Evolutionary conservation across 192 early-diverging fungal species (phyloP), one percentile per base, ranked within the genome.

Genomic region (Geranomyces michiganensis): DNA sequence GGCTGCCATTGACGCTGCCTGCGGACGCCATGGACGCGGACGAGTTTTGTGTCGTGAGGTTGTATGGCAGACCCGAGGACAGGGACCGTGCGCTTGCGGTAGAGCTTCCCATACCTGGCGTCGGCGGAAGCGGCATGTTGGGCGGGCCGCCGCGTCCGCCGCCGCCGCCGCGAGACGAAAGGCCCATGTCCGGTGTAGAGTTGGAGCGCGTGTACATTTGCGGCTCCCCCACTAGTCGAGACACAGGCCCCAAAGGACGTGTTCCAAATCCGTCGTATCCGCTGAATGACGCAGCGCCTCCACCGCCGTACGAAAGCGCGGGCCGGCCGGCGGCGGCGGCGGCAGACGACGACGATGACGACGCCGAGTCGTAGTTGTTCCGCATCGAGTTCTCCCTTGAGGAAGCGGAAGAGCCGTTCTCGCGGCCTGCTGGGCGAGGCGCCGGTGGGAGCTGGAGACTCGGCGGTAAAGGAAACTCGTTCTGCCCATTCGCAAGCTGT

Each of bases 81-180:
- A 78, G 43, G 3, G 51, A 53, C 8, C 15, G 21, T 19, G 26
- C 24, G 41, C 48, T 30, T 84, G 83, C 33, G 81, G 82, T 27
- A n/a, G n/a, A n/a, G 86, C 87, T 31, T 84, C 92, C 91, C 15
- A 95, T 79, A 56, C 90, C 83, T 22, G 70, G 70, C 2, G 60
- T 46, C 49, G 56, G 70, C 14, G 58, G 70, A n/a, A 58, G 60
- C 26, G 70, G 59, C 26, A 61, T 24, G 61, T 49, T 60, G n/a
- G 70, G 36, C 36, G 60, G 58, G 55, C 36, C 5, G 58, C 21
- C 22, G 65, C 51, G 45, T 69, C 19, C 56, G 24, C 56, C 9
- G 17, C 14, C n/a, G n/a, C n/a, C n/a, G n/a, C n/a, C 36, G 36
- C 36, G 36, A 10, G 29, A 29, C 12, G 15, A 27, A 2, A 7